A percentile compares a stretch with the other conserved stretches of the same genome.
These are phyloP conservation scores for Gillenia trifoliata DNA, from an alignment of 306 rosid species.

Conservation along the genomic window DNA sequence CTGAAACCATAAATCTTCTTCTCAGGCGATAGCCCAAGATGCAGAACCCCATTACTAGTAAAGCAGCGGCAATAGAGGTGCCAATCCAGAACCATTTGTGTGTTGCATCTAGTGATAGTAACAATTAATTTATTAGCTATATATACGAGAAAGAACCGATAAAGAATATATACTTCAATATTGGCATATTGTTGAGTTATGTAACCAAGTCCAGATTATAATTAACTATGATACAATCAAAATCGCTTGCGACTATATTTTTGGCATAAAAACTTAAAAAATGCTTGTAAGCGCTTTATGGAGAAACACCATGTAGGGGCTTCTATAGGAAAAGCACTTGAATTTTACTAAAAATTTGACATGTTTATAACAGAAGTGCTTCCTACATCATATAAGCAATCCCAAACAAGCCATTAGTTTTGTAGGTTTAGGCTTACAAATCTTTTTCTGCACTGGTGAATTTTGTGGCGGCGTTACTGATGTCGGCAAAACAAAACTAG, in stretches of 20 bases:
- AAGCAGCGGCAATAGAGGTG: neutral
- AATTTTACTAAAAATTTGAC: no score
- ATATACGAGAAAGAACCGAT: neutral
- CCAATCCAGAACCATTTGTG: constrained; percentile 20
- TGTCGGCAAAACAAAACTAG: neutral
- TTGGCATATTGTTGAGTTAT: neutral
- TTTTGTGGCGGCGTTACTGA: neutral
- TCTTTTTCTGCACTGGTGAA: neutral
- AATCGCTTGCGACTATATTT: no score
- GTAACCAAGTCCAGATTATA: no score
- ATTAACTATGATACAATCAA: no score
- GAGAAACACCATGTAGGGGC: no score
- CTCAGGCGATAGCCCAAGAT: neutral
- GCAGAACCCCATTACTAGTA: neutral
- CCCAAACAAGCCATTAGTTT: no score
- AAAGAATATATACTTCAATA: no score
- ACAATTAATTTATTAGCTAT: neutral
- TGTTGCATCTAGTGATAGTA: neutral
- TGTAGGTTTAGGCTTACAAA: neutral
- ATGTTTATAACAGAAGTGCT: no score
- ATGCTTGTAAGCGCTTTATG: no score
- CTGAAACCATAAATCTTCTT: neutral
- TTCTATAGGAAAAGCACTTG: no score
- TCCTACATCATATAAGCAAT: no score
- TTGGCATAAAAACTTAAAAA: no score